phyloP scores from a whole-genome alignment of 202 grass and related monocot genomes.

The Sporobolus alterniflorus region DNA sequence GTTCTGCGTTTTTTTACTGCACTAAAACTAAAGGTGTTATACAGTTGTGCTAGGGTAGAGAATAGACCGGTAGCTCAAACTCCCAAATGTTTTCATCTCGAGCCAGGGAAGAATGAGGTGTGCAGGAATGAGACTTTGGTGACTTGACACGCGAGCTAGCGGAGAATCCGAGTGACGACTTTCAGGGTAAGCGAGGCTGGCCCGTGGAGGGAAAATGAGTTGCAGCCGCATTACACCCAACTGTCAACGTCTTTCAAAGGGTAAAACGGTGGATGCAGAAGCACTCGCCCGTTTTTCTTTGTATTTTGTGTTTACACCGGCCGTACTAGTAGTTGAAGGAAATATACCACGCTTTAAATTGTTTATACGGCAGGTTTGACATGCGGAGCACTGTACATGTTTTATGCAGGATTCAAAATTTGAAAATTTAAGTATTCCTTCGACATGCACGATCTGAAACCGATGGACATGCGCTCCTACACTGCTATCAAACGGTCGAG shows the following conservation, averaged over 20 bases:
- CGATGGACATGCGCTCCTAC: not conserved
- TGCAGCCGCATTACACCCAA: constrained; percentile 27
- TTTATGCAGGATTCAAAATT: constrained; percentile 2
- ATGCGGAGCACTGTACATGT: not conserved
- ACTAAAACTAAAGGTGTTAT: constrained; percentile 31
- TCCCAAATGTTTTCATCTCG: constrained; percentile 37
- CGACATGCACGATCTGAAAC: not conserved
- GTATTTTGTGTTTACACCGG: not conserved
- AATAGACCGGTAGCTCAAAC: constrained; percentile 43
- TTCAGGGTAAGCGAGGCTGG: constrained; percentile 23
- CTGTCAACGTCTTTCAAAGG: not conserved
- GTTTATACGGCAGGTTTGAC: too few relatives aligned
- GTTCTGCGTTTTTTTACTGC: constrained; percentile 17
- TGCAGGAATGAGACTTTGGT: constrained; percentile 36
- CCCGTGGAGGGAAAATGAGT: constrained; percentile 20
- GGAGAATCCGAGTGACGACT: constrained; percentile 35
- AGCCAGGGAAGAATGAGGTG: constrained; percentile 1
- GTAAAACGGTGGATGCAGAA: not conserved
- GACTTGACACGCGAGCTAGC: constrained; percentile 47
- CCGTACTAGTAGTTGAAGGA: not conserved
- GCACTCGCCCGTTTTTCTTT: not conserved
- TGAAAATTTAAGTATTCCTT: not conserved
- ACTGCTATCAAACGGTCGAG: constrained; percentile 33
- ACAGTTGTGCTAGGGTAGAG: not conserved
- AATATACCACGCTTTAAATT: too few relatives aligned